A percentile compares a stretch with the other conserved stretches of the same genome.
Evolutionary conservation across 202 grass and related monocot species (phyloP).

Genomic region (Zoysia matrella): DNA sequence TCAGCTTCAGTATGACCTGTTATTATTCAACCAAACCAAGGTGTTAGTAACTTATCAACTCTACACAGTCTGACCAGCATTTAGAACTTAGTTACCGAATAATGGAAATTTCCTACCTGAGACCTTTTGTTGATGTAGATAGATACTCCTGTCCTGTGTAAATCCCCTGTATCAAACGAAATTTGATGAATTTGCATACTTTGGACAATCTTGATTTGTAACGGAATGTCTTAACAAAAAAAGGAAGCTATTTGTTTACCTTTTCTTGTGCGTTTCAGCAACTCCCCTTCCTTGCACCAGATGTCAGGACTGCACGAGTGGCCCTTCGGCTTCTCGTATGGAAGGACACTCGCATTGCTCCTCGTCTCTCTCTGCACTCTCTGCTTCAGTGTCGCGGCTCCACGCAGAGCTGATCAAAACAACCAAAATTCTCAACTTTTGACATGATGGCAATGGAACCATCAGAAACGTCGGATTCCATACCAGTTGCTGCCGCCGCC

Average conservation of each 20-base stretch:
- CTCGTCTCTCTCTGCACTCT: conserved; percentile 73
- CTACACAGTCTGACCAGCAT: not conserved
- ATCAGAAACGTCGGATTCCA: conserved; percentile 1
- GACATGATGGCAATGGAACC: not conserved
- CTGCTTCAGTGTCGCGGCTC: conserved; percentile 80
- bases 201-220: not conserved
- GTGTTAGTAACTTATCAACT: conserved; percentile 30
- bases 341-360: conserved; percentile 80
- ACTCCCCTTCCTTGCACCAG: conserved; percentile 96
- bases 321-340: conserved; percentile 66
- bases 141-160: conserved; percentile 69
- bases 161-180: conserved; percentile 71
- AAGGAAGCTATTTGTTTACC: conserved; percentile 35
- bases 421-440: not conserved
- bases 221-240: not conserved
- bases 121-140: conserved; percentile 90
- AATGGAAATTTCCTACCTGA: conserved; percentile 53
- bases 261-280: conserved; percentile 89
- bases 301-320: conserved; percentile 78
- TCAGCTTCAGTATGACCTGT: conserved; percentile 94
- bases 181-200: not conserved
- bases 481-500: conserved; percentile 91
- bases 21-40: not conserved
- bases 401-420: conserved; percentile 67
- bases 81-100: conserved; percentile 5